Evolutionary conservation across 371 early-diverging fungal species (phyloP), one percentile per base, ranked within the genome.

Genomic region (Polyrhizophydium stewartii): DNA sequence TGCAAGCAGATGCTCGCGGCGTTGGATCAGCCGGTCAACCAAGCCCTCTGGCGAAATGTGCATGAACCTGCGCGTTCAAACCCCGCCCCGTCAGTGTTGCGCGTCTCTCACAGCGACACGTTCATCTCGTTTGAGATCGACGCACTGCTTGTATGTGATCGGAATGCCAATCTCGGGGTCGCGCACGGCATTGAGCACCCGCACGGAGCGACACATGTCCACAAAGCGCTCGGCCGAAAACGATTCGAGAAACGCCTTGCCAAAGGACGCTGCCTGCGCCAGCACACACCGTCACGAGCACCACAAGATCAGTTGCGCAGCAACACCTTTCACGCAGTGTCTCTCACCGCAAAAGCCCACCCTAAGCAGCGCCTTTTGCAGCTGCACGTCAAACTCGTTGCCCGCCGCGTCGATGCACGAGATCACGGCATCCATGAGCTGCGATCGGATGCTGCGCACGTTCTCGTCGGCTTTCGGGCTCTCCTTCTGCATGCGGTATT

Each of bases 391-490:
- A 45, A 89, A 85, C 68, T 98, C 97, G 46, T 89, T 83, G 0
- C 93, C 91, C n/a, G 97, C 97, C 0, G 96, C 97, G 43, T 92
- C 92, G 21, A 96, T 87, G 64, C 97, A 96, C 0, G 87, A 79
- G 58, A 94, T 92, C 0, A 98, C 93, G 0, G 97, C 98, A 27
- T 85, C 86, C 2, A 87, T 70, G 43, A 98, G 74, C 30, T 92
- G 89, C 28, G 85, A 59, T 32, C 85, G 83, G 51, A 97, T 93
- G 58, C 76, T 89, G 22, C 95, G 87, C 27, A 97, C 91, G 60
- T 90, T 92, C 74, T 96, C 96, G 64, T 96, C 97, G 10, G 97
- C 94, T 55, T 90, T 90, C 3, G 98, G 90, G 51, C 85, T 90
- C 70, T 86, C 86, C 66, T 81, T 74, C 89, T 91, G 71, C 27